phyloP scores from a whole-genome alignment of 345 rosid genomes.

The Clarkia xantiana region DNA sequence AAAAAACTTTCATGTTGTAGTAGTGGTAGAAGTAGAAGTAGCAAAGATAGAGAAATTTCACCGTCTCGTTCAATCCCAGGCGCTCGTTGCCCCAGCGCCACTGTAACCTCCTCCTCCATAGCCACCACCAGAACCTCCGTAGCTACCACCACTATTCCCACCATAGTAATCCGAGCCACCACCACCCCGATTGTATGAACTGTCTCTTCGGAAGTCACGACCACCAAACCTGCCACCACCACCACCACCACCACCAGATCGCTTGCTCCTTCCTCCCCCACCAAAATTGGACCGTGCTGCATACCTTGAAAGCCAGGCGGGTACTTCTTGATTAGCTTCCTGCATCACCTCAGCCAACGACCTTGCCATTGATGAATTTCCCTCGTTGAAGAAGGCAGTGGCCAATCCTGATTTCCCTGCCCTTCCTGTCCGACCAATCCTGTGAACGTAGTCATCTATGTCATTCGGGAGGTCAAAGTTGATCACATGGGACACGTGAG shows the following conservation, averaged over 20 bases:
- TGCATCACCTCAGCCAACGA: constrained; percentile 67
- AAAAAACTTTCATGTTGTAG: too few species aligned
- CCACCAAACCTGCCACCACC: constrained; percentile 87
- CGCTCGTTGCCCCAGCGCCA: too few species aligned
- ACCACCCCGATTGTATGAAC: constrained; percentile 45
- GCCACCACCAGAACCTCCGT: constrained; percentile 25
- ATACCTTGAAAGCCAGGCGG: constrained; percentile 76
- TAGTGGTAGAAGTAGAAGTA: too few species aligned
- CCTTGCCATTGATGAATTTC: constrained; percentile 58
- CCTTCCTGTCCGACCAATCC: constrained; percentile 95
- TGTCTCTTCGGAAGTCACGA: constrained; percentile 73
- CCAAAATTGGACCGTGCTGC: constrained; percentile 57
- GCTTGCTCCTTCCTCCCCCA: constrained; percentile 53
- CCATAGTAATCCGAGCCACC: constrained; percentile 48
- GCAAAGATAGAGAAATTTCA: too few species aligned
- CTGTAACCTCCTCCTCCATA: too few species aligned
- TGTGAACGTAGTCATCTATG: constrained; percentile 93
- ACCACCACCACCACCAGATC: constrained; percentile 65
- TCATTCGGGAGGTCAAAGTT: constrained; percentile 95
- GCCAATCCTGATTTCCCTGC: constrained; percentile 91
- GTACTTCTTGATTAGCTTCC: constrained; percentile 93
- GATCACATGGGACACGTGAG: constrained; percentile 87
- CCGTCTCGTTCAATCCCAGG: too few species aligned
- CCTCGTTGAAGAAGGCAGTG: constrained; percentile 88
- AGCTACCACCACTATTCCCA: constrained; percentile 16